Conservation (phyloP, 768 basidiomycete genomes). For the Leccinum pellstonianum region DNA sequence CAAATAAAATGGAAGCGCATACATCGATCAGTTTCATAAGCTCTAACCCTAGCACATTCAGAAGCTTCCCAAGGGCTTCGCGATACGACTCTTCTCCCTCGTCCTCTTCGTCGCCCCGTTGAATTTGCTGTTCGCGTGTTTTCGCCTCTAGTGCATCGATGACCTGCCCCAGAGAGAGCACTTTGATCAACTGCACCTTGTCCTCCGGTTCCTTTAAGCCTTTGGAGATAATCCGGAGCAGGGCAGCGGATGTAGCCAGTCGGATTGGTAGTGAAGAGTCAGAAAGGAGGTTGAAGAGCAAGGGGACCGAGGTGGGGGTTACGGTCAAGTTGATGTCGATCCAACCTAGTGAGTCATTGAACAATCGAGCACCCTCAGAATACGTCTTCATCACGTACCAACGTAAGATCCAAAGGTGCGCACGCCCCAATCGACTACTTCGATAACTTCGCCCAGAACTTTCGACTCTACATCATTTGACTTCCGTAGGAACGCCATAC, state of each 20-base stretch:
- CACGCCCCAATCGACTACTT: slow-evolving; percentile 91
- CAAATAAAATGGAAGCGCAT: slow-evolving; percentile 5
- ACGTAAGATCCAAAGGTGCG: slow-evolving; percentile 92
- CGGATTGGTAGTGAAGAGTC: slow-evolving; percentile 78
- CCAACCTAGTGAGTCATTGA: slow-evolving; percentile 66
- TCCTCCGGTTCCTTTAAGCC: slow-evolving; percentile 90
- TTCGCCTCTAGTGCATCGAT: slow-evolving; percentile 78
- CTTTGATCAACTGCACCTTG: slow-evolving; percentile 86
- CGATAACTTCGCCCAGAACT: slow-evolving; percentile 58
- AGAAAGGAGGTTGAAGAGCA: slow-evolving; percentile 81
- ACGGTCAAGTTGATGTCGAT: slow-evolving; percentile 96
- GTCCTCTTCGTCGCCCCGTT: slow-evolving; percentile 69
- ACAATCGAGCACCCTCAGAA: neutral
- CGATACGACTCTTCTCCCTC: slow-evolving; percentile 89
- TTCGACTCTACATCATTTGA: slow-evolving; percentile 41
- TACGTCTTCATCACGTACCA: slow-evolving; percentile 53
- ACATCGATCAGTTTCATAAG: slow-evolving; percentile 84
- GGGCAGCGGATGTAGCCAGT: slow-evolving; percentile 74
- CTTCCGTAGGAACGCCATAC: slow-evolving; percentile 54
- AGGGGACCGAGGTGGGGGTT: slow-evolving; percentile 81
- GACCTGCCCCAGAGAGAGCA: slow-evolving; percentile 81
- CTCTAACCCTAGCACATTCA: slow-evolving; percentile 82
- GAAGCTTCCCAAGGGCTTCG: slow-evolving; percentile 80
- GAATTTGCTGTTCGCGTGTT: slow-evolving; percentile 63
- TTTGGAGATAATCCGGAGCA: slow-evolving; percentile 84